A percentile compares a stretch with the other conserved stretches of the same genome.
These are phyloP conservation scores for Plasmodium gonderi DNA, from an alignment of 169 alveolate species.

Conservation along the genomic window DNA sequence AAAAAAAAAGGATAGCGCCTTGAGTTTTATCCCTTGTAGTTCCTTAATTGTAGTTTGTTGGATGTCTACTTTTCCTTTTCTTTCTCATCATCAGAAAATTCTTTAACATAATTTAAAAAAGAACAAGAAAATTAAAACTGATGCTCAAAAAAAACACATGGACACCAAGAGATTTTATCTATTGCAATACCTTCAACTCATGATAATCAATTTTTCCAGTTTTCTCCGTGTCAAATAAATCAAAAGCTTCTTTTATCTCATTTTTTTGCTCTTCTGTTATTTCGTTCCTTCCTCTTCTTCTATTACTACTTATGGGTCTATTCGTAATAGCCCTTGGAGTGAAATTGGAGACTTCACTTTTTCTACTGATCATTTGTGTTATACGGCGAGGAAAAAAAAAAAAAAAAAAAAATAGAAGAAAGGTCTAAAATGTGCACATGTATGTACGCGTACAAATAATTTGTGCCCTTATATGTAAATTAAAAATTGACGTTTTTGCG, in stretches of 20 bases:
- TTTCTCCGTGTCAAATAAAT: constrained; percentile 97
- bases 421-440: neutral
- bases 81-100: too few relatives aligned
- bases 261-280: constrained; percentile 82
- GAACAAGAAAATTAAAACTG: too few relatives aligned
- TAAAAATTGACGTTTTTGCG: neutral
- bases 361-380: constrained; percentile 51
- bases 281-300: constrained; percentile 78
- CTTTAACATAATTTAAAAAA: too few relatives aligned
- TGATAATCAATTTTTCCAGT: constrained; percentile 96
- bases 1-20: too few relatives aligned
- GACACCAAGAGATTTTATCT: too few relatives aligned
- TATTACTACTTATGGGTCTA: constrained; percentile 58
- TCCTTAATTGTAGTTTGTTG: too few relatives aligned
- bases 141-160: too few relatives aligned
- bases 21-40: too few relatives aligned
- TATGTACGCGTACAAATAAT: neutral
- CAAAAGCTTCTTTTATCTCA: constrained; percentile 99
- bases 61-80: too few relatives aligned
- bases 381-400: neutral
- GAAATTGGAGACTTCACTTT: constrained; percentile 38
- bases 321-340: constrained; percentile 67
- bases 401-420: neutral
- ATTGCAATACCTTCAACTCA: constrained; percentile 95
- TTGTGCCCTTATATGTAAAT: neutral